A percentile compares a stretch with the other conserved stretches of the same genome.
Conservation (phyloP, 495 filamentous ascomycete genomes). For the Penicillium riverlandense region DNA sequence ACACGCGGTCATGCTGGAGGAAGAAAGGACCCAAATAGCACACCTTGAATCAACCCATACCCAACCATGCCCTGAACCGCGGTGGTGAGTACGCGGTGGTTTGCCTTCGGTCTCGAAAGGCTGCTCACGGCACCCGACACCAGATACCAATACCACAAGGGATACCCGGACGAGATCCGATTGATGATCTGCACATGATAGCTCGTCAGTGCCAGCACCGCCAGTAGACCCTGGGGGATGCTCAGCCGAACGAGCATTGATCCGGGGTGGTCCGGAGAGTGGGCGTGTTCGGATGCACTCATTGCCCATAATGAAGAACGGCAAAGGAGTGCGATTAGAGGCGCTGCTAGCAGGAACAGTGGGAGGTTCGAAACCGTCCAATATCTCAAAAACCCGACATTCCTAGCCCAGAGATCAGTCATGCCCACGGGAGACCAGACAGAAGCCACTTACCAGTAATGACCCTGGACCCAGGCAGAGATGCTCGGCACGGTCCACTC, state of each 20-base stretch:
- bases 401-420: conserved; percentile 44
- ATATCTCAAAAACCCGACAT: conserved; percentile 80
- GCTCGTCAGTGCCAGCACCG: conserved; percentile 60
- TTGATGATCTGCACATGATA: conserved; percentile 95
- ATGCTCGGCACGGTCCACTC: conserved; percentile 64
- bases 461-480: conserved; percentile 78
- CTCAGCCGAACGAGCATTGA: conserved; percentile 52
- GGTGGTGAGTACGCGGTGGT: conserved; percentile 12
- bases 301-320: conserved; percentile 48
- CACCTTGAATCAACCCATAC: conserved; percentile 76
- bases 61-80: conserved; percentile 63
- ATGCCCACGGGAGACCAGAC: neutral
- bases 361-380: conserved; percentile 86
- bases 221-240: conserved; percentile 64
- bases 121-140: conserved; percentile 32
- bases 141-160: conserved; percentile 83
- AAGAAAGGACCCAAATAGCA: conserved; percentile 84
- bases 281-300: conserved; percentile 14
- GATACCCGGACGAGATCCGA: conserved; percentile 80
- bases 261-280: conserved; percentile 23
- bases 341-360: conserved; percentile 75
- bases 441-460: conserved; percentile 70
- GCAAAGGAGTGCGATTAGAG: conserved; percentile 66
- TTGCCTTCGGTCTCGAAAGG: conserved; percentile 11
- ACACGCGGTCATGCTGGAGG: conserved; percentile 61